Percentiles rank a stretch among this genome's conserved stretches.
These are phyloP conservation scores for Plantago elongata DNA, from an alignment of 257 asterid species.

Conservation along the genomic window DNA sequence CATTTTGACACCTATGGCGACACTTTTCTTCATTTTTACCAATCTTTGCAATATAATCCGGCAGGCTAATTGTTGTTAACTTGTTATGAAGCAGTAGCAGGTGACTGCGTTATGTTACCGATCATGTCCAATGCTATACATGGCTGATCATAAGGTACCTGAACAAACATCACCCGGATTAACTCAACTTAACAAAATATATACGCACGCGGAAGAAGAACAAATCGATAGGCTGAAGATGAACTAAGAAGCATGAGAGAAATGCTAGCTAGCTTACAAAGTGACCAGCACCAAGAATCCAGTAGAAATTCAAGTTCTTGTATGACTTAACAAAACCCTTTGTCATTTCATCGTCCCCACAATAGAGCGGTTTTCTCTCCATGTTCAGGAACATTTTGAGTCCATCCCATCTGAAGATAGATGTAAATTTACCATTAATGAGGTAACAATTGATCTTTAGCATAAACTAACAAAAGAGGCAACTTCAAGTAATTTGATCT, in stretches of 20 bases:
- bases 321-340: slow-evolving; percentile 65
- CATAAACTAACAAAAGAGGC: too few relatives aligned
- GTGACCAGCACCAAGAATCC: slow-evolving; percentile 98
- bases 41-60: too few relatives aligned
- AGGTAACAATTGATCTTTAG: too few relatives aligned
- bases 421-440: too few relatives aligned
- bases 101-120: slow-evolving; percentile 33
- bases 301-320: slow-evolving; percentile 65
- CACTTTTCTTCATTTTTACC: too few relatives aligned
- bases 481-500: slow-evolving; percentile 15
- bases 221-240: too few relatives aligned
- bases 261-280: slow-evolving; percentile 48
- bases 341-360: slow-evolving; percentile 46
- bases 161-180: not conserved
- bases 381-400: slow-evolving; percentile 43
- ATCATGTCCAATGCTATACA: slow-evolving; percentile 42
- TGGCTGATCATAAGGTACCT: slow-evolving; percentile 54
- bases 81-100: not conserved
- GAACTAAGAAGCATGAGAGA: too few relatives aligned
- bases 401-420: slow-evolving; percentile 71
- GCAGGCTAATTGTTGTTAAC: too few relatives aligned
- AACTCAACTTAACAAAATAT: too few relatives aligned
- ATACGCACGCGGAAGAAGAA: too few relatives aligned
- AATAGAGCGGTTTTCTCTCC: slow-evolving; percentile 60
- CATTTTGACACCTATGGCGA: too few relatives aligned